Base-by-base conservation (phyloP, 352 stramenopile species). In the Pythium brachiatum region DNA sequence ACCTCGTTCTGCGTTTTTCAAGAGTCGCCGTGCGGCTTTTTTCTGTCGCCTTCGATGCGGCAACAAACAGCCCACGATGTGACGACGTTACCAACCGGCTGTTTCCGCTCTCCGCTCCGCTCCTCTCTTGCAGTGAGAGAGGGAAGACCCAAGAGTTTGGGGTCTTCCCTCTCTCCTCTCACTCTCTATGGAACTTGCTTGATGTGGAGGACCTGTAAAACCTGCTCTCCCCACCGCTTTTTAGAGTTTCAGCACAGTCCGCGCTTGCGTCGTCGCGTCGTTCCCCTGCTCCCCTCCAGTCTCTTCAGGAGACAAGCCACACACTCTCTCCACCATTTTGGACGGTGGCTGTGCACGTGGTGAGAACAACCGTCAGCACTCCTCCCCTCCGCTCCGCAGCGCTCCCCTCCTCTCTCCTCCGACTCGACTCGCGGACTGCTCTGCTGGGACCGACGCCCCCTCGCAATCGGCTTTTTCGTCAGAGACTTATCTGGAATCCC, bases 241-340 rank as follows among this genome's bases (percentile, higher is more conserved):
- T 36, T 5, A 57, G 64, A 66, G 64, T 71, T 72, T 72, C 65
- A 71, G 64, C 64, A 62, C 64, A 47, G 20, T 62, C 60, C 44
- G 60, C 38, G 60, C 38, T n/a, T 9, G 36, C 50, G 64, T 63
- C 57, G 57, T 63, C 64, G 57, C 36, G 50, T 69, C 51, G 62
- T 69, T 57, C 57, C 63, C 25, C 56, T 63, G 39, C 47, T 36
- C 52, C 23, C 25, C 26, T 43, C 58, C 64, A 64, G 46, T 57
- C 51, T 67, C 60, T 72, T 56, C 23, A 39, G 23, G 27, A 55
- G 34, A 58, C 41, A 48, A 34, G 29, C 29, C 41, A 48, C n/a
- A 27, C 41, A 2, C 41, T 48, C 41, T 48, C 41, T 48, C 41
- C 52, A 58, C 56, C 52, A 57, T 68, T 72, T 72, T 72, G 65